Percentiles rank a stretch among this genome's conserved stretches.
phyloP scores from a whole-genome alignment of 768 basidiomycete species.

The Suillus brevipes region DNA sequence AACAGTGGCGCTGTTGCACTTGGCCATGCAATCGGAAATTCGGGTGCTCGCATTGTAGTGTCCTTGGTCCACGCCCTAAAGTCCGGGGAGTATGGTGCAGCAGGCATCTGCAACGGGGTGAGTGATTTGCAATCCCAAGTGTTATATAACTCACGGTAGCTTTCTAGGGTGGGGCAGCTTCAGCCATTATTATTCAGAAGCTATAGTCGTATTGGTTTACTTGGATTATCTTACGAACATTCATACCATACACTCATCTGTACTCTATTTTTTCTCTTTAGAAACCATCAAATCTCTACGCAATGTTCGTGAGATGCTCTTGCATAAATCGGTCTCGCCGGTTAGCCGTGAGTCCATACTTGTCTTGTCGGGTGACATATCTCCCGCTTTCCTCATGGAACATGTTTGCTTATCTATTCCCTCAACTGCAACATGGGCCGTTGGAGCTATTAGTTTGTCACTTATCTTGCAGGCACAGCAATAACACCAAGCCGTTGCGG shows the following conservation, averaged over 20 bases:
- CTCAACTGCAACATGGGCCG: background rate
- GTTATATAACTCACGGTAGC: slow-evolving; percentile 14
- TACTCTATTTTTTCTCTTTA: slow-evolving; percentile 9
- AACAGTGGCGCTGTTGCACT: slow-evolving; percentile 92
- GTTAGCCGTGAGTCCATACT: background rate
- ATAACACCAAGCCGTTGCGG: slow-evolving; percentile 8
- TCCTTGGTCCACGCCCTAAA: slow-evolving; percentile 91
- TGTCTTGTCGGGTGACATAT: background rate
- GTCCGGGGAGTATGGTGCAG: slow-evolving; percentile 90
- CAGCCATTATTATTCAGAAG: slow-evolving; percentile 86
- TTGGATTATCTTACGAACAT: slow-evolving; percentile 18
- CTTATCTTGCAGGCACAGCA: slow-evolving; percentile 13
- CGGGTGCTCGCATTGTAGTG: slow-evolving; percentile 91
- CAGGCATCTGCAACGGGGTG: slow-evolving; percentile 96
- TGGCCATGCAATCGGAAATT: slow-evolving; percentile 95
- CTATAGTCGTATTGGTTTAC: slow-evolving; percentile 46
- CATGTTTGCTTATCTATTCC: slow-evolving; percentile 21
- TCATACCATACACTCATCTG: slow-evolving; percentile 17
- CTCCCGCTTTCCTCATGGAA: slow-evolving; percentile 11
- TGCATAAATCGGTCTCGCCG: slow-evolving; percentile 1
- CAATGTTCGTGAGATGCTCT: slow-evolving; percentile 14
- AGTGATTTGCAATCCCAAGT: slow-evolving; percentile 33
- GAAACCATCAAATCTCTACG: slow-evolving; percentile 8
- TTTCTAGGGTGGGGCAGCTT: slow-evolving; percentile 85
- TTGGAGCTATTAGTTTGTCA: background rate